Percentiles rank a stretch among this genome's conserved stretches.
These are phyloP conservation scores for Calocera cornea DNA, from an alignment of 768 basidiomycete genomes.

Conservation along the genomic window DNA sequence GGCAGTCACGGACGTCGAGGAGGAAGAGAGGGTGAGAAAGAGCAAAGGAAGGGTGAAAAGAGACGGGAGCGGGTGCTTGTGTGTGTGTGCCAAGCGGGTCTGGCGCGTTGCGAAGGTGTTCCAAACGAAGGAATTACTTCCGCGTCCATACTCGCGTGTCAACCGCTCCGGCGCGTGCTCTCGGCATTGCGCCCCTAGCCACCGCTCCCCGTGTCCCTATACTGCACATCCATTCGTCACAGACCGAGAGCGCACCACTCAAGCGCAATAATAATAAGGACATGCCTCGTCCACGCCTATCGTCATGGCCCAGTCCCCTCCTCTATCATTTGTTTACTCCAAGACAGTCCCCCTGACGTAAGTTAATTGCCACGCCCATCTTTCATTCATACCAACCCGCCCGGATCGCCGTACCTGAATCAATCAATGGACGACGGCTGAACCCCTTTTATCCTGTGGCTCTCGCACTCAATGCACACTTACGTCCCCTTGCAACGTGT, in stretches of 20 bases:
- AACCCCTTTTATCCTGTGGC: not conserved
- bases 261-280: not conserved
- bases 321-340: not conserved
- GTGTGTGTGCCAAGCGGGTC: not conserved
- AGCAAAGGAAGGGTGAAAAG: constrained; percentile 27
- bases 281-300: not conserved
- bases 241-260: not conserved
- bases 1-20: constrained; percentile 42
- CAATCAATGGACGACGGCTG: not conserved
- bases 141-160: not conserved
- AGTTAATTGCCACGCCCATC: not conserved
- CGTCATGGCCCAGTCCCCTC: not conserved
- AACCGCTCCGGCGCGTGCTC: not conserved
- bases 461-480: not conserved
- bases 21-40: constrained; percentile 44
- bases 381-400: not conserved
- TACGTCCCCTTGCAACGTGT: not conserved
- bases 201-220: not conserved
- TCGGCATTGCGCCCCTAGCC: not conserved
- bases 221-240: constrained; percentile 5
- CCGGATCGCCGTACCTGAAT: not conserved
- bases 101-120: not conserved
- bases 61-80: not conserved
- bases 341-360: no score
- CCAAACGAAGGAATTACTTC: constrained; percentile 1